These are phyloP conservation scores for Sporobolomyces phaffii DNA, from an alignment of 768 basidiomycete species.

Conservation along the genomic window DNA sequence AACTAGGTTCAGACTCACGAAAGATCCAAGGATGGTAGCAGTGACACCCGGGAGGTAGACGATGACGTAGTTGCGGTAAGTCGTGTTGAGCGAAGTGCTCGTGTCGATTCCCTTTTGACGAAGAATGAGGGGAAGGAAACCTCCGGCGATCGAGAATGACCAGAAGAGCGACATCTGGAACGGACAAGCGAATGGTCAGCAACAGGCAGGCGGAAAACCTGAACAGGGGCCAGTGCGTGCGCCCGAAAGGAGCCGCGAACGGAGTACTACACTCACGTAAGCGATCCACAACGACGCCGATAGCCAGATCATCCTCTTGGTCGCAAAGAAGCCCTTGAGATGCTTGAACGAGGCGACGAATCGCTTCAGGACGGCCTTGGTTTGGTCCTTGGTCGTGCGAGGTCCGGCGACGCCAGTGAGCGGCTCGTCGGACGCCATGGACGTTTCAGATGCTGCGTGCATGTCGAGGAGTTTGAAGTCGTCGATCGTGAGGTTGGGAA, in stretches of 20 bases:
- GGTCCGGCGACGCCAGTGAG: neutral
- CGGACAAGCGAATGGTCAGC: conserved; percentile 13
- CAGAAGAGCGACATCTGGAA: conserved; percentile 37
- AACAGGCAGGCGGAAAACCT: conserved; percentile 13
- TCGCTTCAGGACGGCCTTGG: conserved; percentile 30
- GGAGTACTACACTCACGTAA: conserved; percentile 34
- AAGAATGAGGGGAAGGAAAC: conserved; percentile 47
- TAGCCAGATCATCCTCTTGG: conserved; percentile 43
- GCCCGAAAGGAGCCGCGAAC: too few relatives aligned
- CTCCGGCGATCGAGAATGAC: conserved; percentile 46
- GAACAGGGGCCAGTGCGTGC: too few relatives aligned
- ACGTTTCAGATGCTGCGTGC: conserved; percentile 12
- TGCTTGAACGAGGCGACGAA: conserved; percentile 40
- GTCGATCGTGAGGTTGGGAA: conserved; percentile 45
- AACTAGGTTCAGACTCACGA: neutral
- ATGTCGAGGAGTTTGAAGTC: conserved; percentile 47
- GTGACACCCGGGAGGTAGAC: conserved; percentile 20
- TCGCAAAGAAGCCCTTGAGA: conserved; percentile 46
- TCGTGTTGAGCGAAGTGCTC: conserved; percentile 43
- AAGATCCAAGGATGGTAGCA: conserved; percentile 20
- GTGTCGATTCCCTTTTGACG: conserved; percentile 45
- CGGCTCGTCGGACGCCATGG: conserved; percentile 31
- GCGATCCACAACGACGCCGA: conserved; percentile 37
- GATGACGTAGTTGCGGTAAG: conserved; percentile 41
- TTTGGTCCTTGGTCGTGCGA: conserved; percentile 27